Conservation (phyloP, 768 basidiomycete genomes). For the Collybia mongolica region DNA sequence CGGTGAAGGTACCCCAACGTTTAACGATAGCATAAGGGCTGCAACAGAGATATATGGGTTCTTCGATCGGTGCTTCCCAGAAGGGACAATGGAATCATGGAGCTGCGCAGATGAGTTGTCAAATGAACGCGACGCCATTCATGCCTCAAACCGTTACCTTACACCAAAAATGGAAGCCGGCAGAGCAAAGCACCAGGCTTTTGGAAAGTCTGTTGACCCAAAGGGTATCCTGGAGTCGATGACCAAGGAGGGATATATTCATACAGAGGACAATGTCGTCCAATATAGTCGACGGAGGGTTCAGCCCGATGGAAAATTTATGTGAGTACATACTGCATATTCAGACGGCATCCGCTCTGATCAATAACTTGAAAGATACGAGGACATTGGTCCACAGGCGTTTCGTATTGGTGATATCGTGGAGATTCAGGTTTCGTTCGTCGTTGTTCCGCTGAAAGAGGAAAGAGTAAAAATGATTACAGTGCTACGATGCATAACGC, state of each 20-base stretch:
- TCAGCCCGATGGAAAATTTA: background rate
- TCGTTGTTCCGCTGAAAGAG: background rate
- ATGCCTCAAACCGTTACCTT: slow-evolving; percentile 11
- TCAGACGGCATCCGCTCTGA: background rate
- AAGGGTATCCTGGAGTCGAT: slow-evolving; percentile 5
- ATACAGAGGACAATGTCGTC: background rate
- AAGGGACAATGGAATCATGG: background rate
- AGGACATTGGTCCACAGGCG: background rate
- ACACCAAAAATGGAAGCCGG: slow-evolving; percentile 4
- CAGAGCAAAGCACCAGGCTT: background rate
- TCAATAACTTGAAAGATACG: background rate
- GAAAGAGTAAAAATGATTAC: background rate
- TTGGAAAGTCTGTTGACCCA: slow-evolving; percentile 8
- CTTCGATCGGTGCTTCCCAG: background rate
- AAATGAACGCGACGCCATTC: background rate
- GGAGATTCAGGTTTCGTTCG: background rate
- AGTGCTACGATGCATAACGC: no score
- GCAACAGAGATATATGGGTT: background rate
- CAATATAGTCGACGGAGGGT: background rate
- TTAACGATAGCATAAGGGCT: background rate
- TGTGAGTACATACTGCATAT: background rate
- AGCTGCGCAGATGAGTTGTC: background rate
- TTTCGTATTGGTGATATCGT: slow-evolving; percentile 1
- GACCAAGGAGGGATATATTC: background rate
- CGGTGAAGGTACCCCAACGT: background rate